Conservation (phyloP, 768 basidiomycete genomes). For the Auriculariales sp. region DNA sequence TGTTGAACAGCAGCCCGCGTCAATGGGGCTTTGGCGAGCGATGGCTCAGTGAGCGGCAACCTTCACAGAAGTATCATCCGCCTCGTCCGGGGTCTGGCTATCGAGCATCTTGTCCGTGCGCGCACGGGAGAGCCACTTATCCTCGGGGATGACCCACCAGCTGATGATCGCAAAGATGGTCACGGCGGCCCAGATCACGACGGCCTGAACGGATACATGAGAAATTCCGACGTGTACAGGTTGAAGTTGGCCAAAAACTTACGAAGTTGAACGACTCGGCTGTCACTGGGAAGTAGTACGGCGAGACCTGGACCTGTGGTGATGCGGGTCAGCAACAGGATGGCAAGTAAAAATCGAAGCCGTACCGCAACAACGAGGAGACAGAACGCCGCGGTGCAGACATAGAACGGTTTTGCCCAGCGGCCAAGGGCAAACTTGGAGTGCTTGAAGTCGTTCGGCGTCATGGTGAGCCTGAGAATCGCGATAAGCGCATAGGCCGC, state of each 20-base stretch:
- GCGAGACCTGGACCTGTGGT: constrained; percentile 62
- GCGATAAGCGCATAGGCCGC: constrained; percentile 80
- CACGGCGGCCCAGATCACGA: constrained; percentile 65
- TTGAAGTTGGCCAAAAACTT: constrained; percentile 16
- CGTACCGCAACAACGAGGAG: constrained; percentile 56
- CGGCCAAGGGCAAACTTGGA: constrained; percentile 63
- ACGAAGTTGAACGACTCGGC: constrained; percentile 76
- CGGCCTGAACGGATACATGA: constrained; percentile 29
- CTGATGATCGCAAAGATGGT: constrained; percentile 63
- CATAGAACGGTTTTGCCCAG: constrained; percentile 53
- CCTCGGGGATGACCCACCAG: constrained; percentile 68
- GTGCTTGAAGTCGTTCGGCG: constrained; percentile 55
- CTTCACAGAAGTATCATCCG: no score
- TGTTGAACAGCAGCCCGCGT: no score
- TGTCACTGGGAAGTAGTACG: constrained; percentile 75
- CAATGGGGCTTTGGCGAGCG: no score
- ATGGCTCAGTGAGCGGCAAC: no score
- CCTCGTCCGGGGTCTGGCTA: no score
- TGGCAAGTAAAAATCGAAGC: constrained; percentile 7
- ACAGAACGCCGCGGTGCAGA: constrained; percentile 57
- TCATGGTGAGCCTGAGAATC: constrained; percentile 59
- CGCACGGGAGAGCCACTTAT: constrained; percentile 65
- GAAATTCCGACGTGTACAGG: background rate
- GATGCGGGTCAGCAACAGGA: constrained; percentile 5
- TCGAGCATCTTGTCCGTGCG: constrained; percentile 14